Evolutionary conservation across 2,329 filamentous ascomycete genomes (phyloP).

Genomic region (Talaromyces sp.): DNA sequence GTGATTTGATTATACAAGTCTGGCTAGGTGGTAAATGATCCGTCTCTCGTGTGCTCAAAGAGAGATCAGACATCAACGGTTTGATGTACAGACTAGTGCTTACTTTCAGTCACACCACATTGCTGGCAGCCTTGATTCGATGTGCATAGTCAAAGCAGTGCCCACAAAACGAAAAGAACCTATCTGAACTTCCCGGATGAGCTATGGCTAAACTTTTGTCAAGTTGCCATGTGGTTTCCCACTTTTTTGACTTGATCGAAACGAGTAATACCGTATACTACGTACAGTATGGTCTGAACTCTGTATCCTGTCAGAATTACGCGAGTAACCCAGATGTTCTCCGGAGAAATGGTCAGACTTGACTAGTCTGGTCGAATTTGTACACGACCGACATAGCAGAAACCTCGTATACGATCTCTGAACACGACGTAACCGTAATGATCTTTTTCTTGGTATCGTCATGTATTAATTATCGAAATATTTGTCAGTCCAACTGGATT

Average conservation of each 20-base stretch:
- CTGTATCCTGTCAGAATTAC: neutral
- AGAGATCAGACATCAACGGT: neutral
- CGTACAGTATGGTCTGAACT: neutral
- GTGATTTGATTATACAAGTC: neutral
- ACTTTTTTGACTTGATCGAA: constrained; percentile 4
- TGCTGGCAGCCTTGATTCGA: neutral
- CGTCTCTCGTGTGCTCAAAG: neutral
- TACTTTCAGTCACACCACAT: neutral
- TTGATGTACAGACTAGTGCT: neutral
- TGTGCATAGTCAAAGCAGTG: neutral
- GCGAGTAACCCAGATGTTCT: neutral
- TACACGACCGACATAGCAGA: neutral
- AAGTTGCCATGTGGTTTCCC: constrained; percentile 10
- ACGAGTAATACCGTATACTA: neutral
- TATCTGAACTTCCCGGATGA: neutral
- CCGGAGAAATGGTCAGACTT: neutral
- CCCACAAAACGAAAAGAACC: neutral
- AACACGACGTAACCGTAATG: neutral
- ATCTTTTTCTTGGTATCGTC: neutral
- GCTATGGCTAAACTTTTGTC: neutral
- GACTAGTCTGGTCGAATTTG: neutral
- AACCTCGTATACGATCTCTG: neutral
- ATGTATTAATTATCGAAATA: neutral
- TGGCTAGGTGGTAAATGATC: neutral
- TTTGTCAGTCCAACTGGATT: neutral